Evolutionary conservation across 1,284 basidiomycete genomes (phyloP).

Genomic region (Ceratobasidium sp.): DNA sequence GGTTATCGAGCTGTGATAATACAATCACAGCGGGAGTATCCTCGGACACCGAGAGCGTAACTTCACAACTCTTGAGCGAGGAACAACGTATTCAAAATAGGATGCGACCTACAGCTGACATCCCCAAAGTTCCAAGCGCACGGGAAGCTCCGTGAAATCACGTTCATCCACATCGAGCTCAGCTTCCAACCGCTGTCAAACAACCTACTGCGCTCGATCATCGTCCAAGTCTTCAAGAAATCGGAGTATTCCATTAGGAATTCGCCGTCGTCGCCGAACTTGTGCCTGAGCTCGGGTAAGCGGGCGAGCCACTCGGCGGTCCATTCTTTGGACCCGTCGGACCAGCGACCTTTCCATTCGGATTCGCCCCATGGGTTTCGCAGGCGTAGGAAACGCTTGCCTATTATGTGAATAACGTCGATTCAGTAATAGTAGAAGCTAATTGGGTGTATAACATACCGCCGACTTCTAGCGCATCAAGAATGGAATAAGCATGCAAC

Average conservation of each 20-base stretch:
- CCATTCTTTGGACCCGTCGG: constrained; percentile 49
- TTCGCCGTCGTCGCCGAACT: constrained; percentile 48
- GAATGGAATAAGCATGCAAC: constrained; percentile 47
- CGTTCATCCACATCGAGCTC: constrained; percentile 39
- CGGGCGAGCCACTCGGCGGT: constrained; percentile 47
- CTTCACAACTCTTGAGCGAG: not conserved
- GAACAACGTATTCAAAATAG: not conserved
- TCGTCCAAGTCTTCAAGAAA: constrained; percentile 41
- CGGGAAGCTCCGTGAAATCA: constrained; percentile 55
- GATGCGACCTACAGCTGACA: constrained; percentile 50
- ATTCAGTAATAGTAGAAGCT: not conserved
- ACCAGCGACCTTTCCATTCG: constrained; percentile 52
- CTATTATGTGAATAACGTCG: not conserved
- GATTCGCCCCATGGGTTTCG: constrained; percentile 63
- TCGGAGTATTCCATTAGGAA: constrained; percentile 49
- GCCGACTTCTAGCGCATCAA: constrained; percentile 23
- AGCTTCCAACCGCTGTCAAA: constrained; percentile 43
- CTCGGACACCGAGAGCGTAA: constrained; percentile 28
- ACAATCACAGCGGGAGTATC: constrained; percentile 21
- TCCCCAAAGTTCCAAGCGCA: constrained; percentile 63
- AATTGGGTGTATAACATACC: not conserved
- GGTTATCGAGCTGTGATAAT: constrained; percentile 10
- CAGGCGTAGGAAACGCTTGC: constrained; percentile 51
- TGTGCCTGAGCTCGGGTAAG: constrained; percentile 46
- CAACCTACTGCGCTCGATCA: constrained; percentile 37